Base-by-base conservation (phyloP, 2,329 filamentous ascomycete species). In the Furcasterigmium furcatum region DNA sequence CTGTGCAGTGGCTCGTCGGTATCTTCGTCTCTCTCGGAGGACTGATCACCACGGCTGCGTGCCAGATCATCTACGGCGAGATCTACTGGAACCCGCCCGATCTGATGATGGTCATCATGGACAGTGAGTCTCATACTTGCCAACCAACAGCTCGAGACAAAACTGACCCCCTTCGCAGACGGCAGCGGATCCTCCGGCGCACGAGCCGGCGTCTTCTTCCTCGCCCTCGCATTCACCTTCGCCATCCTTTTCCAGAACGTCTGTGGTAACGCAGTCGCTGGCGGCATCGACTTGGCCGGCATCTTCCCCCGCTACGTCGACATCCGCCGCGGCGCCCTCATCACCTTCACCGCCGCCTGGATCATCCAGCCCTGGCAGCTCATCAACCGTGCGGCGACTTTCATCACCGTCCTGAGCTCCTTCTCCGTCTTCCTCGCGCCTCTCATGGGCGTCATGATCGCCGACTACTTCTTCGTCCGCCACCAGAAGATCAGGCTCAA, bases 201-300 rank as follows among this genome's bases (percentile, higher is more conserved):
- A 0, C 60, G 66, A 2, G 65, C 65, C 1, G 66, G 58, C 2
- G 52, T 59, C 35, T 70, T 70, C 55, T 69, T 70, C 49, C 57
- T 63, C 1, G 65, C 66, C 1, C 52, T 67, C 2, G 64, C 62
- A 2, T 46, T 70, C 18, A 55, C 58, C n/a, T 51, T 67, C 5
- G 62, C 62, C 2, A 62, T 68, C 43, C 53, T 70, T 24, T 64
- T 64, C 20, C 61, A 61, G 42, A 70, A 65, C 29, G 51, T 68
- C 3, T 60, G 61, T 4, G 62, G 60, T 2, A 69, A 70, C 25
- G 65, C 63, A 0, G 50, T 68, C 14, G 55, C 63, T 0, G 66
- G 65, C 1, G 67, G 67, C 5, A 65, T 70, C n/a, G 67, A 70
- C 38, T 46, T 70, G n/a, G 56, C 66, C 0, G 64, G 62, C 0